A percentile compares a stretch with the other conserved stretches of the same genome.
These are phyloP conservation scores for Abrus pulchellus DNA, from an alignment of 306 rosid species.

Conservation along the genomic window DNA sequence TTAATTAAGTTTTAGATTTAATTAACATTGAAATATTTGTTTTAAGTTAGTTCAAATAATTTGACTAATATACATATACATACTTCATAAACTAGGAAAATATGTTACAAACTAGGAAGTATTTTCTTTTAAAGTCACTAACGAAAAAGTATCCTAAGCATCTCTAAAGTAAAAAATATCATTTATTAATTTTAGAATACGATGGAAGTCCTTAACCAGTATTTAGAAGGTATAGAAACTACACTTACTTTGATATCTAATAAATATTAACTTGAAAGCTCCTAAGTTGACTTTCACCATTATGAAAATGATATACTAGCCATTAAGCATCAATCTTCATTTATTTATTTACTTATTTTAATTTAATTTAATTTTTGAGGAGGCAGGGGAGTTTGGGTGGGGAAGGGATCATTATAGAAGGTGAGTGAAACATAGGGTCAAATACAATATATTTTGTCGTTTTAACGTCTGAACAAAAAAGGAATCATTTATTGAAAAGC, in stretches of 20 bases:
- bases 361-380: too few relatives aligned
- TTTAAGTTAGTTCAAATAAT: background rate
- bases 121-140: too few relatives aligned
- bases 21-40: background rate
- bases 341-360: too few relatives aligned
- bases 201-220: background rate
- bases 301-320: constrained; percentile 1
- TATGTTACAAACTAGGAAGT: too few relatives aligned
- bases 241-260: background rate
- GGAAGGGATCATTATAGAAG: too few relatives aligned
- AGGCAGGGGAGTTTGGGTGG: too few relatives aligned
- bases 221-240: background rate
- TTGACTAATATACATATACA: background rate
- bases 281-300: background rate
- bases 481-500: too few relatives aligned
- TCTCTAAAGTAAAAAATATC: background rate
- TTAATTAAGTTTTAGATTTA: background rate
- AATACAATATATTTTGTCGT: too few relatives aligned
- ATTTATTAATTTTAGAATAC: background rate
- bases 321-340: background rate
- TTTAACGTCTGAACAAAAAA: too few relatives aligned
- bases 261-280: constrained; percentile 1
- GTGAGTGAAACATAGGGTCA: too few relatives aligned
- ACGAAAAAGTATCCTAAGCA: background rate
- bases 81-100: too few relatives aligned